Percentiles rank a stretch among this genome's conserved stretches.
These are phyloP conservation scores for Boletus fagicola DNA, from an alignment of 768 basidiomycete species.

Conservation along the genomic window DNA sequence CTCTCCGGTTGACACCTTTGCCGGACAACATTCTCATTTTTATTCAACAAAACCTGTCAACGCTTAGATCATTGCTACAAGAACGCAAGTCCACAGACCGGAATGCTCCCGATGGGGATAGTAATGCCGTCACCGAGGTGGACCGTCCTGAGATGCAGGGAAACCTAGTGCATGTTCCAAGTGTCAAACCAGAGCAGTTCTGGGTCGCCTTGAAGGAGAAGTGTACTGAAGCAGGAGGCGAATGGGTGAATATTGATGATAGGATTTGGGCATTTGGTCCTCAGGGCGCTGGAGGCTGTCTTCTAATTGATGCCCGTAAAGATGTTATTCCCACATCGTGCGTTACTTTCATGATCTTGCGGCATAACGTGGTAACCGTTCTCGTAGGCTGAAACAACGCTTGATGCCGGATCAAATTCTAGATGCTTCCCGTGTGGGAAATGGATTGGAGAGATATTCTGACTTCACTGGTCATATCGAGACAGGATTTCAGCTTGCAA, in stretches of 20 bases:
- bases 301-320: conserved; percentile 74
- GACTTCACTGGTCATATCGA: conserved; percentile 86
- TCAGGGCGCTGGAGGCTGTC: conserved; percentile 77
- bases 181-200: conserved; percentile 71
- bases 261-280: conserved; percentile 92
- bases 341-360: conserved; percentile 31
- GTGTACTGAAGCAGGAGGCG: conserved; percentile 63
- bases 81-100: conserved; percentile 42
- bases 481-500: conserved; percentile 92
- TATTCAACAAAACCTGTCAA: conserved; percentile 65
- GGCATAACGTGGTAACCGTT: conserved; percentile 5
- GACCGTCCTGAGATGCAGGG: conserved; percentile 49
- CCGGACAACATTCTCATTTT: conserved; percentile 73
- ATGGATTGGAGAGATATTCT: conserved; percentile 34
- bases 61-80: conserved; percentile 61
- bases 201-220: conserved; percentile 68
- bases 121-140: conserved; percentile 28
- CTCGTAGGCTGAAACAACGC: conserved; percentile 50
- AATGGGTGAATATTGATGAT: conserved; percentile 75
- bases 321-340: conserved; percentile 51
- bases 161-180: conserved; percentile 59
- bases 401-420: conserved; percentile 39
- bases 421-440: conserved; percentile 32
- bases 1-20: conserved; percentile 78
- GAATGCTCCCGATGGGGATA: conserved; percentile 15